phyloP scores from a whole-genome alignment of 345 rosid genomes.

The Triadica sebifera region DNA sequence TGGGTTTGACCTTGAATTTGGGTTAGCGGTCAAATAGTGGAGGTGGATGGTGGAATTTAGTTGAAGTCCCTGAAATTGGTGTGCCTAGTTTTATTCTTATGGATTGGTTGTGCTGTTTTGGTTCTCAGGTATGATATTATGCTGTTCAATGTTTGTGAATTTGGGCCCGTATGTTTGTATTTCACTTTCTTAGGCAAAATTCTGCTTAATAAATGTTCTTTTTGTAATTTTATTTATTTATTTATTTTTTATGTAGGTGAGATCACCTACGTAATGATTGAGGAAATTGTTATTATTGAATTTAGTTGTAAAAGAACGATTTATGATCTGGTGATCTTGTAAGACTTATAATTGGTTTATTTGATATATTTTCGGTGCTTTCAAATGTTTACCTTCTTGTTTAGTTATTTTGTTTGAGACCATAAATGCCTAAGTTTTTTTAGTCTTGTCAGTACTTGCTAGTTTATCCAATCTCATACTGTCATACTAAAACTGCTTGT shows the following conservation, averaged over 20 bases:
- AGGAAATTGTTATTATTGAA: constrained; percentile 12
- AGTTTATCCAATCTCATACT: not conserved
- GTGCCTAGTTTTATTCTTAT: constrained; percentile 27
- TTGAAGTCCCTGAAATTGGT: constrained; percentile 14
- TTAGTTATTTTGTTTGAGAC: not conserved
- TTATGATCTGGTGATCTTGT: not conserved
- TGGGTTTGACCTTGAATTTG: constrained; percentile 18
- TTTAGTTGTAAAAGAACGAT: not conserved
- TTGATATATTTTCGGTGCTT: not conserved
- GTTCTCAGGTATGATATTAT: constrained; percentile 6
- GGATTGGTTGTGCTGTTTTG: constrained; percentile 46
- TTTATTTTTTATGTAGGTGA: constrained; percentile 6
- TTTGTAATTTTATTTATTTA: constrained; percentile 14
- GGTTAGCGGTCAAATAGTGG: constrained; percentile 3
- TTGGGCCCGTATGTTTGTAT: not conserved
- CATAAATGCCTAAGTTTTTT: not conserved
- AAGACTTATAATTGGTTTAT: not conserved
- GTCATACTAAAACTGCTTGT: not conserved
- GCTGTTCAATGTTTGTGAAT: not conserved
- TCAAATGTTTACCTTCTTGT: not conserved
- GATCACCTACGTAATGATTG: not conserved
- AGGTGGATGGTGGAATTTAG: constrained; percentile 27
- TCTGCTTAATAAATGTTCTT: constrained; percentile 1
- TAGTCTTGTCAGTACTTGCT: not conserved
- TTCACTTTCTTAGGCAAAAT: constrained; percentile 2